A percentile compares a stretch with the other conserved stretches of the same genome.
phyloP scores from a whole-genome alignment of 202 grass and related monocot species.

The Hordeum pubiflorum region DNA sequence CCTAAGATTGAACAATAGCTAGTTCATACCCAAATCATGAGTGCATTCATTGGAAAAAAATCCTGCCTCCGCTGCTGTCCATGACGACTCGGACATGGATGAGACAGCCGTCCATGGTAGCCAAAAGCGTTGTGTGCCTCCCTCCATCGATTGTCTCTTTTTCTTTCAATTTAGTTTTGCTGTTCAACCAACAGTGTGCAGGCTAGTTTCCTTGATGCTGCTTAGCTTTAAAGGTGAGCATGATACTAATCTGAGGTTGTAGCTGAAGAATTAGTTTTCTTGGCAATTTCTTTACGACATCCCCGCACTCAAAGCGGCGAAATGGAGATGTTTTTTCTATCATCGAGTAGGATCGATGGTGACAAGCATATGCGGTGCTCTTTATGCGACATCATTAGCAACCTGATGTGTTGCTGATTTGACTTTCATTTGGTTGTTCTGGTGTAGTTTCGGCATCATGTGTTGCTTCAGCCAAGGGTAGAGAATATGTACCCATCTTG shows the following conservation, averaged over 20 bases:
- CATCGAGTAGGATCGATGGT: constrained; percentile 42
- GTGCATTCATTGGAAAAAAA: too few species aligned
- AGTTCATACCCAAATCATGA: too few species aligned
- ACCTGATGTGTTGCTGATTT: neutral
- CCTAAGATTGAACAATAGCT: too few species aligned
- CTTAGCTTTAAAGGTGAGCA: constrained; percentile 18
- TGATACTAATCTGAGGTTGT: neutral
- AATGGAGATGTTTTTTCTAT: neutral
- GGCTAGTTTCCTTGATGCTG: constrained; percentile 21
- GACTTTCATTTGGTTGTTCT: neutral
- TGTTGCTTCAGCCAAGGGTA: constrained; percentile 12
- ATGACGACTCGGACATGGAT: too few species aligned
- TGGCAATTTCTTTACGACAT: neutral
- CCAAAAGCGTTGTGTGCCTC: constrained; percentile 30
- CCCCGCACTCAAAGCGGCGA: neutral
- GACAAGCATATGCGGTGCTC: constrained; percentile 39
- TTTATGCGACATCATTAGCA: constrained; percentile 28
- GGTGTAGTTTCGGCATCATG: constrained; percentile 23
- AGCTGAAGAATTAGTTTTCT: neutral
- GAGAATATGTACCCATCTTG: neutral
- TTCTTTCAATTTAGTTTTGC: neutral
- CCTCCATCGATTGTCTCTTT: constrained; percentile 24
- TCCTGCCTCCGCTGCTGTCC: too few species aligned
- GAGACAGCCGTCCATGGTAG: too few species aligned
- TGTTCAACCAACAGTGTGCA: neutral